Base-by-base conservation (phyloP, 2,329 filamentous ascomycete species). In the Fusarium sp. region DNA sequence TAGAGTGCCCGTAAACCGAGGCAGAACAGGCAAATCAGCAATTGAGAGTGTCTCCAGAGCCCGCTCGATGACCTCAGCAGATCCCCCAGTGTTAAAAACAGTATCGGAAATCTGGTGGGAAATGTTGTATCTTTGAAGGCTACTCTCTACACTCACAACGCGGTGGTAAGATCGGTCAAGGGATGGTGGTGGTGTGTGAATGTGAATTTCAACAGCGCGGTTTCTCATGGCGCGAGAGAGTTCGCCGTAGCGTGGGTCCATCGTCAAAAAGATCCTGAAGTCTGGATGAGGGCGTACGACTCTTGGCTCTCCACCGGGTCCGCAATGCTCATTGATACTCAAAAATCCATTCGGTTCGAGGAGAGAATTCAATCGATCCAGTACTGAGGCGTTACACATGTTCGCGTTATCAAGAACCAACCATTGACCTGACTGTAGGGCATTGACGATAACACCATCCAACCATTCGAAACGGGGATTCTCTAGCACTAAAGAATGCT, bases 171-270 rank as follows among this genome's bases (percentile, higher is more conserved):
- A 83, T 6, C 75, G 58, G 6, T 81, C 78, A 3, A 75, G 70
- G 17, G 47, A 69, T 4, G 84, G 81, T 4, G 83, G 82, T 9
- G 84, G 79, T 12, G 82, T 81, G 71, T 91, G 87, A 51, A 99
- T 86, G 78, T 92, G 96, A 15, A 99, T 92, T 82, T 99, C 97
- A 32, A 98, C 88, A 55, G 95, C 95, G 81, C 96, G 90, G 82
- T 99, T 99, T 65, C 97, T 89, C 96, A 99, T 99, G 2, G 96
- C 96, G 72, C 96, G 89, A 8, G 96, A 99, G 14, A 99, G 87
- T 81, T 99, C 96, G 24, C 96, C 97, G 81, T 98, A 94, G 56
- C 92, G 90, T 51, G 96, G 92, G 81, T 99, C 96, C 85, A 97
- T 93, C 0, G 96, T 98, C 80, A 99, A 85, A 82, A 99, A 98